Evolutionary conservation across 2,329 filamentous ascomycete species (phyloP), one percentile per base, ranked within the genome.

Genomic region (Cladosporium sp.): DNA sequence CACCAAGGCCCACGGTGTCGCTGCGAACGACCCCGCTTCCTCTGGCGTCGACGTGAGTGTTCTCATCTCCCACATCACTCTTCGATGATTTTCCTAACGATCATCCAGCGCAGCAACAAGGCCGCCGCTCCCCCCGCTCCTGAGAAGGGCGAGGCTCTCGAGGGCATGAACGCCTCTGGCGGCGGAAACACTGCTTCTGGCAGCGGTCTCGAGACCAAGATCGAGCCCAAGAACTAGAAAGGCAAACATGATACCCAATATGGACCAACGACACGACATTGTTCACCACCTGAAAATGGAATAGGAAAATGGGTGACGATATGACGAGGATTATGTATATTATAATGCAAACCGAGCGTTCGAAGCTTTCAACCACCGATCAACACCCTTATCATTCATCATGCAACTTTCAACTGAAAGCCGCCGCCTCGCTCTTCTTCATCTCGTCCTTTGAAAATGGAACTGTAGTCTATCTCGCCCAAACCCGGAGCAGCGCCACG

Each of bases 401-500:
- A 67, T 12, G 56, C 61, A 38, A 68, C 44, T 54, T 63, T 65
- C 30, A 67, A 53, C 47, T 62, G 59, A 64, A 78, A 78, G 34
- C 75, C 75, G 15, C 68, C 74, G 4, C 75, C 75, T 48, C 64
- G 70, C 61, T 74, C 70, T 51, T 74, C 73, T 29, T 71, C 70
- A 24, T 75, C 73, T 48, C 71, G 63, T 9, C 68, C 70, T n/a
- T 68, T 70, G 65, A 79, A 78, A 4, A 79, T 68, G 1, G 70
- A 70, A 53, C 73, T 74, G 47, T 76, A 76, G 58, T 77, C 73
- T 39, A 73, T 66, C 44, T 71, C 73, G 52, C 68, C 66, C 40
- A 63, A 32, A 1, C 57, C 57, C 1, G 63, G 62, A 32, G 63
- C 63, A 12, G 44, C 83, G 0, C 90, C 91, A 27, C 92, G 77